A percentile compares a stretch with the other conserved stretches of the same genome.
phyloP scores from a whole-genome alignment of 805 yeast species.

The Dipodascus geniculatus region DNA sequence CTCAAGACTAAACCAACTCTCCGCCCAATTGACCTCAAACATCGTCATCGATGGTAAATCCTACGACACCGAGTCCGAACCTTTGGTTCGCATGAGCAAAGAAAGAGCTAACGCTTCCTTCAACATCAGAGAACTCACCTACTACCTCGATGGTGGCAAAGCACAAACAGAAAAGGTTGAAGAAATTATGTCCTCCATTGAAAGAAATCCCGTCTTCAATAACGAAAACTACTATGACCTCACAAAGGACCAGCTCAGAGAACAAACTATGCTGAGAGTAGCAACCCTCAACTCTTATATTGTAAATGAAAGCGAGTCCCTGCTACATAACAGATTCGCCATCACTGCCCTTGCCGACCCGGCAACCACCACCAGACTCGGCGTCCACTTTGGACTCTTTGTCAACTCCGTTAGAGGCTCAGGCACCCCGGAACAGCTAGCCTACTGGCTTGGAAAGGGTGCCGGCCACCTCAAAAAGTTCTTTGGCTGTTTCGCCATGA shows the following conservation, averaged over 20 bases:
- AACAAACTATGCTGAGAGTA: slow-evolving; percentile 24
- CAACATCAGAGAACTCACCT: slow-evolving; percentile 28
- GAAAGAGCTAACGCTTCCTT: slow-evolving; percentile 31
- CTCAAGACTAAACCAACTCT: neutral
- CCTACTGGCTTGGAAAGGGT: slow-evolving; percentile 68
- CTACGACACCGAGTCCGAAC: slow-evolving; percentile 24
- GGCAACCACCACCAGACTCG: slow-evolving; percentile 66
- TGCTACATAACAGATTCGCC: slow-evolving; percentile 17
- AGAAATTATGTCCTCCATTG: slow-evolving; percentile 32
- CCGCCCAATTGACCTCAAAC: slow-evolving; percentile 9
- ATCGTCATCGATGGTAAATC: slow-evolving; percentile 16
- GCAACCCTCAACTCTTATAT: slow-evolving; percentile 16
- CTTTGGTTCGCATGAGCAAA: slow-evolving; percentile 25
- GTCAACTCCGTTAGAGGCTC: slow-evolving; percentile 72
- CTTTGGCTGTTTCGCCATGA: slow-evolving; percentile 88
- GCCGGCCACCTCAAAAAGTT: slow-evolving; percentile 26
- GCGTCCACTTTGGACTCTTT: slow-evolving; percentile 81
- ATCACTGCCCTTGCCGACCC: slow-evolving; percentile 44
- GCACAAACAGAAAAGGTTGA: slow-evolving; percentile 30
- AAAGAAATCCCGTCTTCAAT: slow-evolving; percentile 43
- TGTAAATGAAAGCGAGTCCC: slow-evolving; percentile 18
- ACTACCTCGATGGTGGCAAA: slow-evolving; percentile 33
- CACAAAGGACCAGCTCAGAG: slow-evolving; percentile 31
- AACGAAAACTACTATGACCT: slow-evolving; percentile 36
- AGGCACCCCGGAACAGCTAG: slow-evolving; percentile 74